Conservation (phyloP, 2,329 filamentous ascomycete species). For the Mariannaea sp. region DNA sequence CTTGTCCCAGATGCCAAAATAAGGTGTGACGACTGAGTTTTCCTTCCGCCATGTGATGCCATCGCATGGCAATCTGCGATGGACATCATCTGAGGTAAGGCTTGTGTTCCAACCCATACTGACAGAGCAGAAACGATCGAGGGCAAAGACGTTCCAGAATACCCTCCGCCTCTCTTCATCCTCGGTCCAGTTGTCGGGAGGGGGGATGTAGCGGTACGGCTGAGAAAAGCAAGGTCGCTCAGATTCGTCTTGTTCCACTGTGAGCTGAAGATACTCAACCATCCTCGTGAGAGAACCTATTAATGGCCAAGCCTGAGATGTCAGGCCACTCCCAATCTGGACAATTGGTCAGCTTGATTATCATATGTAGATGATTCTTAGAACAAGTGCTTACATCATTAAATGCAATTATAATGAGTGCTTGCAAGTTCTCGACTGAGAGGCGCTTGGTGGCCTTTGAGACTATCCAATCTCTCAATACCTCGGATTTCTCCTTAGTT, state of each 20-base stretch:
- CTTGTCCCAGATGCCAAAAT: constrained; percentile 49
- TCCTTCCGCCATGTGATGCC: constrained; percentile 46
- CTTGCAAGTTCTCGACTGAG: constrained; percentile 44
- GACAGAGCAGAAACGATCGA: constrained; percentile 42
- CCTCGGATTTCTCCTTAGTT: constrained; percentile 5
- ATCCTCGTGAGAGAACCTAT: constrained; percentile 35
- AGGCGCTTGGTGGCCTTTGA: constrained; percentile 38
- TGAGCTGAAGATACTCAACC: constrained; percentile 38
- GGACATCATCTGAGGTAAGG: constrained; percentile 43
- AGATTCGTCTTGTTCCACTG: constrained; percentile 32
- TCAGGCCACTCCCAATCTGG: constrained; percentile 34
- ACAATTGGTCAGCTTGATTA: constrained; percentile 15
- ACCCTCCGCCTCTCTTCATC: constrained; percentile 44
- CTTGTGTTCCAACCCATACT: constrained; percentile 45
- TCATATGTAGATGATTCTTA: constrained; percentile 22
- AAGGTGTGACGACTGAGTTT: constrained; percentile 44
- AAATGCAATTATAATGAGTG: constrained; percentile 45
- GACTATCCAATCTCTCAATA: too few relatives aligned
- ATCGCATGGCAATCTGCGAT: constrained; percentile 45
- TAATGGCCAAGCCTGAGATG: constrained; percentile 13
- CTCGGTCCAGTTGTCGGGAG: constrained; percentile 34
- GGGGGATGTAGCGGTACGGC: constrained; percentile 36
- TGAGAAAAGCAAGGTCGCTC: constrained; percentile 38
- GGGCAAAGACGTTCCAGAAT: constrained; percentile 46
- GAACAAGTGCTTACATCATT: constrained; percentile 37